Conservation (phyloP, 495 filamentous ascomycete species). For the Penicillium fimorum region DNA sequence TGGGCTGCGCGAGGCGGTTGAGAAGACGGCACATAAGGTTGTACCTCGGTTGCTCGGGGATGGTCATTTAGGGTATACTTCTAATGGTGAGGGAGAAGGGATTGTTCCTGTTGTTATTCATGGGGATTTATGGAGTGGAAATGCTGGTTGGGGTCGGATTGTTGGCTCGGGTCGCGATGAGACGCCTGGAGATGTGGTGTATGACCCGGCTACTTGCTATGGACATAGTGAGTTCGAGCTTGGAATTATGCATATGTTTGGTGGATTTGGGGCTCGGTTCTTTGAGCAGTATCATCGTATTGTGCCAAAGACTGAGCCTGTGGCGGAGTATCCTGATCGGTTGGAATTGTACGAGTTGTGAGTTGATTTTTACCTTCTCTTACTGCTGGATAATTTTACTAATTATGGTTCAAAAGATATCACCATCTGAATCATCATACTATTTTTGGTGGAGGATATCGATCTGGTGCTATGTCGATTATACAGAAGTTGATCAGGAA, state of each 20-base stretch:
- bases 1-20: slow-evolving; percentile 59
- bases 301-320: slow-evolving; percentile 76
- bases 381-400: not conserved
- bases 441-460: slow-evolving; percentile 78
- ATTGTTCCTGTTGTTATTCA: slow-evolving; percentile 77
- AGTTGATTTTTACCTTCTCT: slow-evolving; percentile 25
- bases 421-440: slow-evolving; percentile 90
- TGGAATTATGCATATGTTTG: slow-evolving; percentile 96
- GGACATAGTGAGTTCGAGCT: slow-evolving; percentile 88
- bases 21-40: slow-evolving; percentile 57
- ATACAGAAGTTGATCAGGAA: slow-evolving; percentile 70
- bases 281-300: slow-evolving; percentile 72
- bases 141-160: slow-evolving; percentile 67
- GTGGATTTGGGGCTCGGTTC: slow-evolving; percentile 73
- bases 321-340: slow-evolving; percentile 80
- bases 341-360: slow-evolving; percentile 78
- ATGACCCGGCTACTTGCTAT: slow-evolving; percentile 76
- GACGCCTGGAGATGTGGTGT: slow-evolving; percentile 75
- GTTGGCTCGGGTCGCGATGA: slow-evolving; percentile 41
- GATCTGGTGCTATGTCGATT: slow-evolving; percentile 66
- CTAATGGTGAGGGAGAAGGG: slow-evolving; percentile 41
- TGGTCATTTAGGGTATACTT: slow-evolving; percentile 57
- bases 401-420: slow-evolving; percentile 53
- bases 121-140: slow-evolving; percentile 90
- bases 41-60: slow-evolving; percentile 73